These are phyloP conservation scores for Ulvella scutata DNA, from an alignment of 139 green algal species.

Conservation along the genomic window DNA sequence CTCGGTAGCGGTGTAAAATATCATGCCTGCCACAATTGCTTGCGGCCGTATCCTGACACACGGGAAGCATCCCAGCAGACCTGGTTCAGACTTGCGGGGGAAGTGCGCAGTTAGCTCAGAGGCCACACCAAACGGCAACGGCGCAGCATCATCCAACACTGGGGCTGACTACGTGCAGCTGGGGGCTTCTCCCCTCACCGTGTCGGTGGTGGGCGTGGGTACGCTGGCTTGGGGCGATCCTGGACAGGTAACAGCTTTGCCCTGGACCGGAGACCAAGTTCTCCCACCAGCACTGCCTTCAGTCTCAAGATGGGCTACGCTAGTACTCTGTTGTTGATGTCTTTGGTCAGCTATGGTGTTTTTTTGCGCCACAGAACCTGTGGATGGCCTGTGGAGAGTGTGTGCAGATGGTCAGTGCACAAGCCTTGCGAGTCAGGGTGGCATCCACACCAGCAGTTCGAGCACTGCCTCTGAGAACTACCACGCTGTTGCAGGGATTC, in stretches of 20 bases:
- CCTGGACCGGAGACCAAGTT: background rate
- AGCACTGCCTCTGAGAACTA: background rate
- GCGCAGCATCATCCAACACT: background rate
- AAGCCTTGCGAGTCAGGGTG: background rate
- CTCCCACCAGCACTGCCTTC: background rate
- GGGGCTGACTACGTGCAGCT: slow-evolving; percentile 7
- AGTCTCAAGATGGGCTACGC: background rate
- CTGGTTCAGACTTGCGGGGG: no score
- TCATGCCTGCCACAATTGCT: no score
- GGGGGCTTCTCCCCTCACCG: slow-evolving; percentile 4
- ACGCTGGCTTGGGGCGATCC: slow-evolving; percentile 26
- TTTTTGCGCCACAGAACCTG: background rate
- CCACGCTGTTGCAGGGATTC: background rate
- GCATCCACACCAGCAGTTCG: background rate
- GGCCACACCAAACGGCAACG: background rate
- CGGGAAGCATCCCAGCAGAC: no score
- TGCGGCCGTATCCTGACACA: no score
- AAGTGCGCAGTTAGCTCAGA: no score
- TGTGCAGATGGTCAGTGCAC: background rate
- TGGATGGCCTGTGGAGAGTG: background rate
- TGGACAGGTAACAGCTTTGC: slow-evolving; percentile 1
- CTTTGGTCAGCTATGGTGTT: background rate
- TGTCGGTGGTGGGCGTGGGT: slow-evolving; percentile 13
- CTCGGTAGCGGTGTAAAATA: no score
- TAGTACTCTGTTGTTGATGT: background rate